Conservation (phyloP, 306 rosid species). For the Ammopiptanthus mongolicus region DNA sequence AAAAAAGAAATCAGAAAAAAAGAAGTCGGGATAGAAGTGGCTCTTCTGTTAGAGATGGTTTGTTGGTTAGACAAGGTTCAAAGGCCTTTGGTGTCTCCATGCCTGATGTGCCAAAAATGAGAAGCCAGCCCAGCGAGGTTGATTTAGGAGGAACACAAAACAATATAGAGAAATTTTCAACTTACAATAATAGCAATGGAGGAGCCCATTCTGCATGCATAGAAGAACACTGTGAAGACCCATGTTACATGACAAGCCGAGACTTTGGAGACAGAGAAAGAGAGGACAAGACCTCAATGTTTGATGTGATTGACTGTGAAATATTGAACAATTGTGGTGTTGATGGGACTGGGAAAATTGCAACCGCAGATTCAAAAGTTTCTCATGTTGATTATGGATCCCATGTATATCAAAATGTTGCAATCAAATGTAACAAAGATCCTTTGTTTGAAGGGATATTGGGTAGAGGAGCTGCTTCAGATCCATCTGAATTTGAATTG, state of each 20-base stretch:
- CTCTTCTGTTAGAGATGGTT: slow-evolving; percentile 7
- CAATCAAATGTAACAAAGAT: background rate
- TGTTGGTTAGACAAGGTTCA: background rate
- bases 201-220: background rate
- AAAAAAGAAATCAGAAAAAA: slow-evolving; percentile 13
- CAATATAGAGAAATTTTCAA: slow-evolving; percentile 1
- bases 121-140: background rate
- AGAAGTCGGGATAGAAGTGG: slow-evolving; percentile 13
- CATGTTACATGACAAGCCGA: slow-evolving; percentile 20
- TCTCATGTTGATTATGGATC: slow-evolving; percentile 1
- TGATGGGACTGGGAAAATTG: background rate
- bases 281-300: slow-evolving; percentile 15
- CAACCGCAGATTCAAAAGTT: slow-evolving; percentile 8
- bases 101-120: background rate
- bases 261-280: slow-evolving; percentile 22
- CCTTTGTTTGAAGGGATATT: slow-evolving; percentile 17
- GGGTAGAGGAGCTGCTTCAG: slow-evolving; percentile 16
- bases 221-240: slow-evolving; percentile 36
- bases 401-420: slow-evolving; percentile 15
- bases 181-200: background rate
- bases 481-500: slow-evolving; percentile 21
- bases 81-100: slow-evolving; percentile 2
- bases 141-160: background rate
- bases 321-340: slow-evolving; percentile 11
- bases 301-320: slow-evolving; percentile 39